Conservation (phyloP, 306 rosid species). For the Abrus pulchellus region DNA sequence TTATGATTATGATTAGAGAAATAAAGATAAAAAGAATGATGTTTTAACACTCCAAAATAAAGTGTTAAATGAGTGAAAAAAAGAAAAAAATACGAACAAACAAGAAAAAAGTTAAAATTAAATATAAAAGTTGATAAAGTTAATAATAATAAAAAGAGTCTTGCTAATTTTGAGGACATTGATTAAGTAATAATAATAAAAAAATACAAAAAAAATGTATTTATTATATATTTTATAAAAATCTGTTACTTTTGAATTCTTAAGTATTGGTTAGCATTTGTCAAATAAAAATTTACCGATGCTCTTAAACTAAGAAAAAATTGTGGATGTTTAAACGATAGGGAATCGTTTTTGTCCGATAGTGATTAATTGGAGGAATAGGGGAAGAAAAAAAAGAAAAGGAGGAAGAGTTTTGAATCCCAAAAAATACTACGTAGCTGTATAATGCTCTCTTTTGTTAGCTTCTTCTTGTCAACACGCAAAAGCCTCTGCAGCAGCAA, state of each 20-base stretch:
- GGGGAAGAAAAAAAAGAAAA: background rate
- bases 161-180: too few species aligned
- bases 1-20: background rate
- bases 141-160: too few species aligned
- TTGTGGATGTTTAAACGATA: background rate
- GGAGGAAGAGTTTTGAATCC: background rate
- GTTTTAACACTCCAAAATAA: too few species aligned
- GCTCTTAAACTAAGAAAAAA: too few species aligned
- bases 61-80: too few species aligned
- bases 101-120: background rate
- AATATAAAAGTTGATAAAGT: too few species aligned
- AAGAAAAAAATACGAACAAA: background rate
- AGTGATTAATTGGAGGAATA: background rate
- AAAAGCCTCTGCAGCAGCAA: conserved; percentile 13
- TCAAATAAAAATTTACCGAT: too few species aligned
- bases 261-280: too few species aligned
- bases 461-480: conserved; percentile 45
- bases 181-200: too few species aligned
- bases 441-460: conserved; percentile 23
- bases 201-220: too few species aligned
- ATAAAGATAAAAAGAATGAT: background rate
- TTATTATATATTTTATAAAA: too few species aligned
- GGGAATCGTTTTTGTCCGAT: background rate
- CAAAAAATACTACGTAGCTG: background rate
- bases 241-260: too few species aligned